phyloP scores from a whole-genome alignment of 2,329 filamentous ascomycete species.

The Colletotrichum acutatum region DNA sequence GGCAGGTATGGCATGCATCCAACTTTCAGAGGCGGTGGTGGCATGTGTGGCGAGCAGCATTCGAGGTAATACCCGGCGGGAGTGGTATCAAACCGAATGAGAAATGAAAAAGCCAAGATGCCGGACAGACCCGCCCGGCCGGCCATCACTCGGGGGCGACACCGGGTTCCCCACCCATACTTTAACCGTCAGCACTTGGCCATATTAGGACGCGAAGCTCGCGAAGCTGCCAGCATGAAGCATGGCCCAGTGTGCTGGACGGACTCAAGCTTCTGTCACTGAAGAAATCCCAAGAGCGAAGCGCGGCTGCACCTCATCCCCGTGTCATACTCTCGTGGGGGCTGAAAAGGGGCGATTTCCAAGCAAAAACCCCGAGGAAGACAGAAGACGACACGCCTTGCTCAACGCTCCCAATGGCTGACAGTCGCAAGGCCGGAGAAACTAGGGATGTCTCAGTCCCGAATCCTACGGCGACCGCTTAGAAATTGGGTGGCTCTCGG shows the following conservation, averaged over 20 bases:
- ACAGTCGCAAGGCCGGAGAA: too few species aligned
- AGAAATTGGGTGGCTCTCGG: background rate
- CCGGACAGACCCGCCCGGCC: background rate
- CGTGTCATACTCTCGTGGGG: background rate
- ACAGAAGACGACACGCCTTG: too few species aligned
- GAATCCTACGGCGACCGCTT: background rate
- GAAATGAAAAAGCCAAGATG: background rate
- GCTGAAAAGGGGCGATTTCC: background rate
- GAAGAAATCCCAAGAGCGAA: background rate
- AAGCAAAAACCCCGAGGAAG: background rate
- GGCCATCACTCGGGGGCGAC: background rate
- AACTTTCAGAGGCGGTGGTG: too few species aligned
- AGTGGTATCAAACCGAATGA: background rate
- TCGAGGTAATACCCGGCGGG: too few species aligned
- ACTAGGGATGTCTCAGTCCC: background rate
- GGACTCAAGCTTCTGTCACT: background rate
- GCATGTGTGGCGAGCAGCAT: too few species aligned
- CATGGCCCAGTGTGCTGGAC: background rate
- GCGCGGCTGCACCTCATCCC: background rate
- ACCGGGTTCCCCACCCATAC: background rate
- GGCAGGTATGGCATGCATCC: too few species aligned
- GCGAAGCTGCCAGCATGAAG: background rate
- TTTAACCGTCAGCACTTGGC: background rate
- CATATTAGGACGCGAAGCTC: background rate
- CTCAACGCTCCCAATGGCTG: background rate